A percentile compares a stretch with the other conserved stretches of the same genome.
Evolutionary conservation across 345 rosid genomes (phyloP).

Genomic region (Ceriops zippeliana): DNA sequence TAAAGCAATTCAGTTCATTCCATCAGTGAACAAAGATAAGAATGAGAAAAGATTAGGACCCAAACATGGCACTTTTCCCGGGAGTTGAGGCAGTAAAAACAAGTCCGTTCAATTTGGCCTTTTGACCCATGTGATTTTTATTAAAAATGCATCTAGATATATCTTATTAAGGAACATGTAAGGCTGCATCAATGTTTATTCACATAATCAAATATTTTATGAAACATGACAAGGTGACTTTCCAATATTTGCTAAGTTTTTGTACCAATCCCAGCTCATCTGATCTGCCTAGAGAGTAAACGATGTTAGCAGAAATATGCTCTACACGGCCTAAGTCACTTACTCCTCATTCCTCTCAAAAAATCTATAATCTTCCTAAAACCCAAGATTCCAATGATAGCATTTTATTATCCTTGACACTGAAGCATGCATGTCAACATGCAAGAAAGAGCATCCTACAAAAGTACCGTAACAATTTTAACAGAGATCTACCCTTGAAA

Average conservation of each 20-base stretch:
- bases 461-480: no score
- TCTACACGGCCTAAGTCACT: background rate
- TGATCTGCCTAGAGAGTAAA: background rate
- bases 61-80: background rate
- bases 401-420: background rate
- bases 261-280: no score
- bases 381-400: background rate
- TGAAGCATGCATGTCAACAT: background rate
- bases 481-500: no score
- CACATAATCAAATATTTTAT: background rate
- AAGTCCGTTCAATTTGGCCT: background rate
- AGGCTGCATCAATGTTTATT: background rate
- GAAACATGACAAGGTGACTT: no score
- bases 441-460: background rate
- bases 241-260: background rate
- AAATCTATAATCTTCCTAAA: slow-evolving; percentile 1
- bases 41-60: no score
- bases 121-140: background rate
- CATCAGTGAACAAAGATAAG: no score
- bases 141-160: no score
- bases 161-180: background rate
- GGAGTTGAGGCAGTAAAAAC: background rate
- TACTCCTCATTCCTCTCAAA: background rate
- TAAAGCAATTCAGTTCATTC: no score
- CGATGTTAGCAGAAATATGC: background rate